These are phyloP conservation scores for Tricholoma bakamatsutake DNA, from an alignment of 768 basidiomycete genomes.

Conservation along the genomic window DNA sequence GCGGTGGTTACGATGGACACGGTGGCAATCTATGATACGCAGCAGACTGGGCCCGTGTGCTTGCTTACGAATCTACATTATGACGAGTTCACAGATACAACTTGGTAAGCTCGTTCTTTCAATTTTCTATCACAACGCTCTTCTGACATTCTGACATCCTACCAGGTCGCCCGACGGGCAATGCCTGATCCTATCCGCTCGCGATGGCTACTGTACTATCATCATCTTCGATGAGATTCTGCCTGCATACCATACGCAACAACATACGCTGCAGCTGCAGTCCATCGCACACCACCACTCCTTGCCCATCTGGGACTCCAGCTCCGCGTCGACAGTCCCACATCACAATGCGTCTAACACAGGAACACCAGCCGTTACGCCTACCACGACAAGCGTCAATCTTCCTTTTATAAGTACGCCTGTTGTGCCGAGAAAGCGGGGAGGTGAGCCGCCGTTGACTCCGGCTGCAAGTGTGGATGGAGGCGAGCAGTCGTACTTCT, in stretches of 20 bases:
- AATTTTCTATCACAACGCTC: background rate
- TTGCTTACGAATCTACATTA: conserved; percentile 93
- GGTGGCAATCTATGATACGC: conserved; percentile 92
- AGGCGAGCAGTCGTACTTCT: conserved; percentile 20
- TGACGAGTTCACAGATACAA: conserved; percentile 95
- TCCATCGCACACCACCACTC: conserved; percentile 86
- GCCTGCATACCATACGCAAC: conserved; percentile 82
- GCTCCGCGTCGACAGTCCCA: conserved; percentile 18
- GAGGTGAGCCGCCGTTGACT: conserved; percentile 41
- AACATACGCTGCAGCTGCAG: conserved; percentile 84
- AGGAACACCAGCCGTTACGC: conserved; percentile 32
- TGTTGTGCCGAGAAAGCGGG: conserved; percentile 29
- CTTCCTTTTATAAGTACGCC: conserved; percentile 22
- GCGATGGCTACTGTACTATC: conserved; percentile 96
- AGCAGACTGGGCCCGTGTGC: conserved; percentile 89
- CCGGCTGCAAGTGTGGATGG: conserved; percentile 46
- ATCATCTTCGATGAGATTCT: conserved; percentile 94
- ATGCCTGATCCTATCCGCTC: conserved; percentile 82
- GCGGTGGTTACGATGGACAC: conserved; percentile 97
- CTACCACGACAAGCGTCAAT: conserved; percentile 22
- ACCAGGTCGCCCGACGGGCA: conserved; percentile 94
- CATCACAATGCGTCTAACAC: conserved; percentile 24
- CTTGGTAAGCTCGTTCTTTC: conserved; percentile 58
- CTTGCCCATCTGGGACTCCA: conserved; percentile 46
- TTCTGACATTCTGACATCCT: background rate